These are phyloP conservation scores for Elsinoe ampelina DNA, from an alignment of 2,329 filamentous ascomycete species.

Conservation along the genomic window DNA sequence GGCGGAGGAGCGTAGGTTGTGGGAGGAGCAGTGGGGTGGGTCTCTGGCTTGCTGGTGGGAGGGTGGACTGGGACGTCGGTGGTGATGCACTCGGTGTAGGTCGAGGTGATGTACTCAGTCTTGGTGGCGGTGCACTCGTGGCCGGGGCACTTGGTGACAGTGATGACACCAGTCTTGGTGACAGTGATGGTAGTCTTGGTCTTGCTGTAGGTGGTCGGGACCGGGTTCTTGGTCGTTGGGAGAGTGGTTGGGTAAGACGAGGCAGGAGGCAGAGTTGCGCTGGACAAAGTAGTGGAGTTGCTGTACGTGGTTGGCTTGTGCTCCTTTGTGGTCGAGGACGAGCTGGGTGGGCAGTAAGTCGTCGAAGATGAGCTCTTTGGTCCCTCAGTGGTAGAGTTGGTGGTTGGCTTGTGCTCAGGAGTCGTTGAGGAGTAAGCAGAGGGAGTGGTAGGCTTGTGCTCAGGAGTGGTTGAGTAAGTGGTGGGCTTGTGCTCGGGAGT, in stretches of 20 bases:
- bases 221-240: not conserved
- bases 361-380: not conserved
- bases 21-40: not conserved
- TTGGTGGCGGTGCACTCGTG: not conserved
- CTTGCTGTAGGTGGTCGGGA: not conserved
- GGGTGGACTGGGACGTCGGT: not conserved
- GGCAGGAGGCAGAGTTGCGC: not conserved
- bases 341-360: not conserved
- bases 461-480: not conserved
- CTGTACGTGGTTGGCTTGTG: not conserved
- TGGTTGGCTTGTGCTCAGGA: not conserved
- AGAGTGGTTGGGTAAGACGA: not conserved
- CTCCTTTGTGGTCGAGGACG: not conserved
- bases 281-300: not conserved
- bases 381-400: not conserved
- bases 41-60: not conserved
- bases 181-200: not conserved
- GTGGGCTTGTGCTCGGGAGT: not conserved
- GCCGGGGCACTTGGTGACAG: constrained; percentile 8
- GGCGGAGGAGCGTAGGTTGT: not conserved
- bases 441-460: not conserved
- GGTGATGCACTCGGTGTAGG: constrained; percentile 3
- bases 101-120: not conserved
- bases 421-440: not conserved
- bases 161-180: constrained; percentile 2